Conservation (phyloP, 352 stramenopile species). For the Aphanomyces stellatus region DNA sequence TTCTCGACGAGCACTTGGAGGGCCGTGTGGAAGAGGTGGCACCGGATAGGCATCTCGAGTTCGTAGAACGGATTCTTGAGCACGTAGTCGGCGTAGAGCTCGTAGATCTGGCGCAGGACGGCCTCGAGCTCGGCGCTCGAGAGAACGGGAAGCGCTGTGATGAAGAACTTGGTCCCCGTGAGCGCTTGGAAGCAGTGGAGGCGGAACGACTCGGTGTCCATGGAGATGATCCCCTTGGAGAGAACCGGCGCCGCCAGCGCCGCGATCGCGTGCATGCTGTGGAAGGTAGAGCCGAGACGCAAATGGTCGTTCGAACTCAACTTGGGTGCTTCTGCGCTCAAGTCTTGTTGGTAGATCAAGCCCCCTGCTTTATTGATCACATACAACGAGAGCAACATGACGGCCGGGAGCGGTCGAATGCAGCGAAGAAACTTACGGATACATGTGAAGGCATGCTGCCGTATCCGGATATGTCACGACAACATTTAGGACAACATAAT, state of each 20-base stretch:
- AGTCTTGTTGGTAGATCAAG: conserved; percentile 89
- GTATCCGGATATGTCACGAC: background rate
- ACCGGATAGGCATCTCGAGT: conserved; percentile 93
- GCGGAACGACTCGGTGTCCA: conserved; percentile 88
- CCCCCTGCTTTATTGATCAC: conserved; percentile 92
- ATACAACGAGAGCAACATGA: conserved; percentile 88
- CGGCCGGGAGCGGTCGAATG: background rate
- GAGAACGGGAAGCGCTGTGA: conserved; percentile 78
- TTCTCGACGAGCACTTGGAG: conserved; percentile 85
- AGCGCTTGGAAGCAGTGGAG: conserved; percentile 89
- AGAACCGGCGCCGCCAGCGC: conserved; percentile 70
- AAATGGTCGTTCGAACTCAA: conserved; percentile 90
- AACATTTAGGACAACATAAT: background rate
- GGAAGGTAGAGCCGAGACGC: conserved; percentile 90
- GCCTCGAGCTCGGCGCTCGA: conserved; percentile 55
- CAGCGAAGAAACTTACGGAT: background rate
- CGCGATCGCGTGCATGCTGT: conserved; percentile 90
- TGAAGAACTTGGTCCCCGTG: conserved; percentile 91
- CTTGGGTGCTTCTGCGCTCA: conserved; percentile 73
- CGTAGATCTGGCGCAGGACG: conserved; percentile 85
- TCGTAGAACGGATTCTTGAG: conserved; percentile 96
- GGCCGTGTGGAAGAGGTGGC: conserved; percentile 85
- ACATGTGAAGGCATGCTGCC: background rate
- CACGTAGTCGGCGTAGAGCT: conserved; percentile 93
- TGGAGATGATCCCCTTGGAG: conserved; percentile 84